These are phyloP conservation scores for Diophrys sp. DNA, from an alignment of 73 alveolate genomes.

Conservation along the genomic window DNA sequence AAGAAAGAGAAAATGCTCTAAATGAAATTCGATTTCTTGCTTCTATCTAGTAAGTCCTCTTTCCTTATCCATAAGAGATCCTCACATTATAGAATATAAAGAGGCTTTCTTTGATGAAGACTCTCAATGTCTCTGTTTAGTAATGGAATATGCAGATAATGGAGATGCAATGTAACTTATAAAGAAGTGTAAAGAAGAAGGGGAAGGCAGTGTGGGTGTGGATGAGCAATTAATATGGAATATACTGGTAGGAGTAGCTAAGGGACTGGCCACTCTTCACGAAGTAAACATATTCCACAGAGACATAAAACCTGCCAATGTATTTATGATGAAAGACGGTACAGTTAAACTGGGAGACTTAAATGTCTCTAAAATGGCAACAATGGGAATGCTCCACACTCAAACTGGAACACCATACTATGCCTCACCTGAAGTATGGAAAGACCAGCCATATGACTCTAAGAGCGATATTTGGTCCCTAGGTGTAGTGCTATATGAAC, in stretches of 20 bases:
- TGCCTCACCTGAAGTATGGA: conserved; percentile 89
- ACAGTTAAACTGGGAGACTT: conserved; percentile 61
- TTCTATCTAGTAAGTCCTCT: no score
- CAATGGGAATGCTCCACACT: conserved; percentile 58
- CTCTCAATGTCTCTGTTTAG: conserved; percentile 24
- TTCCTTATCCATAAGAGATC: conserved; percentile 64
- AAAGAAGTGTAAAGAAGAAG: background rate
- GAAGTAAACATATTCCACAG: conserved; percentile 55
- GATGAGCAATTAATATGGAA: conserved; percentile 9
- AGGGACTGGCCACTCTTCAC: conserved; percentile 54
- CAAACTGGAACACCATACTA: conserved; percentile 66
- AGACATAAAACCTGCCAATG: conserved; percentile 57
- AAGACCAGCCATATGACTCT: conserved; percentile 85
- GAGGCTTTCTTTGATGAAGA: conserved; percentile 72
- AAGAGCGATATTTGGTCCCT: conserved; percentile 97
- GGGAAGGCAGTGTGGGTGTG: background rate
- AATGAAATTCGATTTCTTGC: conserved; percentile 84
- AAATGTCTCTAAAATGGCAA: conserved; percentile 55
- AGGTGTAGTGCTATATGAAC: conserved; percentile 94
- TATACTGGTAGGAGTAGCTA: background rate
- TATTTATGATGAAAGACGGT: conserved; percentile 48
- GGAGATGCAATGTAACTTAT: conserved; percentile 37
- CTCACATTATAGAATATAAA: conserved; percentile 66
- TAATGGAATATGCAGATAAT: conserved; percentile 70
- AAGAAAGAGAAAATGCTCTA: conserved; percentile 71